Conservation (phyloP, 352 stramenopile species). For the Globisporangium barbulae region DNA sequence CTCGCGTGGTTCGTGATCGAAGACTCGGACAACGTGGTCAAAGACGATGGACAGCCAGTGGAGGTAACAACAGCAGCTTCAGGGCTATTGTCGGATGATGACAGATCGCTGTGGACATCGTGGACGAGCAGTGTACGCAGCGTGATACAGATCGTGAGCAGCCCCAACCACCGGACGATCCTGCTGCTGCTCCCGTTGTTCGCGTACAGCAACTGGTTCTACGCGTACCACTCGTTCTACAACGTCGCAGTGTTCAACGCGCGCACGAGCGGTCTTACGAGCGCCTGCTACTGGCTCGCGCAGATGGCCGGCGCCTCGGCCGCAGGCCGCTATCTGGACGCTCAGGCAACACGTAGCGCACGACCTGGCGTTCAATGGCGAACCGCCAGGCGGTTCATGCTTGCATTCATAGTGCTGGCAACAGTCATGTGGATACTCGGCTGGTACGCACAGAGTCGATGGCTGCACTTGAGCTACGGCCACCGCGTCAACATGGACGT, state of each 20-base stretch:
- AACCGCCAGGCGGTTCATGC: constrained; percentile 13
- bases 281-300: constrained; percentile 38
- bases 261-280: constrained; percentile 35
- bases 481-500: constrained; percentile 26
- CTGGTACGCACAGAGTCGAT: constrained; percentile 20
- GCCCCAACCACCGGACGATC: background rate
- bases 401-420: constrained; percentile 19
- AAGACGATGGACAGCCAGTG: constrained; percentile 17
- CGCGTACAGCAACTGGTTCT: constrained; percentile 66
- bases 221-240: constrained; percentile 59
- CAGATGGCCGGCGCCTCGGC: constrained; percentile 38
- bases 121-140: background rate
- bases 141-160: background rate
- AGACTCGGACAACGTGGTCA: constrained; percentile 25
- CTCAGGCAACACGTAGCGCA: background rate
- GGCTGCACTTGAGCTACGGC: constrained; percentile 24
- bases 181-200: constrained; percentile 40
- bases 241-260: constrained; percentile 43
- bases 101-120: background rate
- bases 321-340: constrained; percentile 28
- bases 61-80: background rate
- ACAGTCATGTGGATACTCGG: constrained; percentile 42
- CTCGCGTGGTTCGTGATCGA: constrained; percentile 40
- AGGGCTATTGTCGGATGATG: background rate
- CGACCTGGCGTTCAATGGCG: background rate